Base-by-base conservation (phyloP, 2,329 filamentous ascomycete species). In the Aspergillus thermomutatus region DNA sequence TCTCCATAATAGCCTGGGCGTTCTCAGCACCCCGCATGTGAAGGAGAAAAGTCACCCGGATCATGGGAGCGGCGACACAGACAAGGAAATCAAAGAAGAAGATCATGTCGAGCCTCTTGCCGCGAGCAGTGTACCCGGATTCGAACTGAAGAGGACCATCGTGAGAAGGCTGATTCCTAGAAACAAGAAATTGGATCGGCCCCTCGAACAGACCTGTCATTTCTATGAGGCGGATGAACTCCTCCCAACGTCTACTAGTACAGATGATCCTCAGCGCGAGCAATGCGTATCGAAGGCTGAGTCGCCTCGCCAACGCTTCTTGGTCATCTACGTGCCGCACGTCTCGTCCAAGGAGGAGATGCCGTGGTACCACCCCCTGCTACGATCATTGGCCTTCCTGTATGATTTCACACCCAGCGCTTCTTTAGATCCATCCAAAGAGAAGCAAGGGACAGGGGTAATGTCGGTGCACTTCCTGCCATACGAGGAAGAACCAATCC, bases 311-410 rank as follows among this genome's bases (percentile, higher is more conserved):
- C 66, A 64, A 9, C 63, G 64, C 1, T 59, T 66, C 31, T 75
- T 93, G 52, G 84, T 96, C 17, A 73, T 95, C 34, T 96, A 95
- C 70, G 80, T 89, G 5, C 91, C 93, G 7, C 92, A 96, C 72
- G 80, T 85, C 8, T 72, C 80, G 31, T 77, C 77, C 1, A 76
- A 82, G 10, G 79, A 83, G 14, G 82, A 88, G 2, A 82, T 94
- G 59, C 93, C 93, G 1, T 96, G 89, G 75, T 97, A 97, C 73
- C 92, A 97, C 69, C 93, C 93, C 23, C 80, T 83, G 52, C 87
- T 96, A 23, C 82, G 81, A 52, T 85, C 84, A 11, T 80, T 96
- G 25, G 91, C 87, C 4, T 92, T 94, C 63, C 76, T 92, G 7
- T 90, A 95, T 72, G 83, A 83, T 37, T 71, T 37, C 53, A 59